Base-by-base conservation (phyloP, 169 alveolate species). In the Perkinsus olseni region DNA sequence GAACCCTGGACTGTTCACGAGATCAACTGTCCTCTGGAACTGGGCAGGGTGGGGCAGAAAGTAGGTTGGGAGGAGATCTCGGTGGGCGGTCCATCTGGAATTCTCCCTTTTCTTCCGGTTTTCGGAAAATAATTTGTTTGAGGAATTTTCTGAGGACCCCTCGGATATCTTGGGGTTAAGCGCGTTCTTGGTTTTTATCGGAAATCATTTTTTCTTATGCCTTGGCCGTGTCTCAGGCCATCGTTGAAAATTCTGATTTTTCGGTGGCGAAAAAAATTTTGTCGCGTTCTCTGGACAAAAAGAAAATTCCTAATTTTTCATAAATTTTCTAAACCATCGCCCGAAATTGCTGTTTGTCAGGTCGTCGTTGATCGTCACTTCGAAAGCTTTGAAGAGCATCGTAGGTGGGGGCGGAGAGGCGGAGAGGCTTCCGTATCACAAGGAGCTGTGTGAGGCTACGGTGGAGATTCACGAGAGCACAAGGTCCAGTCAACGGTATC, bases 1-100 rank as follows among this genome's bases (percentile, higher is more conserved):
- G 38, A 98, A 98, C 94, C 99, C 99, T 8, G 98, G 98, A 8
- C 93, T 97, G 38, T 96, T 95, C 74, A 95, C 98, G 34, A 93
- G 95, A 92, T 96, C 97, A 74, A 95, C 96, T 38, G 97, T 98
- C 28, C 92, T 98, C n/a, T 98, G 99, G 98, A 62, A 62, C 93
- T 96, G 93, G 96, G 96, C 48, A 95, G 95, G 37, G 96, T 97
- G 94, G 92, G 74, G 28, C 94, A 91, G 82, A 3, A 62, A 62
- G 82, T 62, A 62, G 34, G 82, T 0, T 10, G 62, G 62, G 62
- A 45, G 62, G 62, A 45, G 62, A 17, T n/a, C n/a, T n/a, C n/a
- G n/a, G n/a, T n/a, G n/a, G n/a, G n/a, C n/a, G n/a, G n/a, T n/a
- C n/a, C n/a, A n/a, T n/a, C n/a, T n/a, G n/a, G n/a, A n/a, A n/a